Percentiles rank a stretch among this genome's conserved stretches.
These are phyloP conservation scores for Aspergillus steynii DNA, from an alignment of 495 filamentous ascomycete species.

Conservation along the genomic window DNA sequence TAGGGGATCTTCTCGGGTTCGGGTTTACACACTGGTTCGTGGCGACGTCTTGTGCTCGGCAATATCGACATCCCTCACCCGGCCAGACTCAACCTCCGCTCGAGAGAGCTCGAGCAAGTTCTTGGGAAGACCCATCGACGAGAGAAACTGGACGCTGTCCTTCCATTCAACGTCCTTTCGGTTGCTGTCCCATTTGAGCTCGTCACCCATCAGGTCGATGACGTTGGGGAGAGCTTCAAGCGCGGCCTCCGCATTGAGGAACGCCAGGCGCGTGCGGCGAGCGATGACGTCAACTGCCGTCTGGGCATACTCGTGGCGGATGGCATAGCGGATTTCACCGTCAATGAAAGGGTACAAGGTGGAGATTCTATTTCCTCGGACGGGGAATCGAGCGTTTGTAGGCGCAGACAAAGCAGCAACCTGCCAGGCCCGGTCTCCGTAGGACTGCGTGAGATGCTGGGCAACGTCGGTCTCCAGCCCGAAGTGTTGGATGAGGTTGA, in stretches of 20 bases:
- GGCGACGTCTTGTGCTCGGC: conserved; percentile 72
- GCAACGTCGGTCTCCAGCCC: conserved; percentile 95
- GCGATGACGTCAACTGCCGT: conserved; percentile 91
- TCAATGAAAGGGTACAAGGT: conserved; percentile 93
- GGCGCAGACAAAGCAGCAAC: conserved; percentile 83
- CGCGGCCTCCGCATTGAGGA: conserved; percentile 93
- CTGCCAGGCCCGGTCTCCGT: conserved; percentile 95
- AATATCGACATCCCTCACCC: conserved; percentile 67
- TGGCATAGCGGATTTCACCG: conserved; percentile 89
- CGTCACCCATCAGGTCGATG: conserved; percentile 91
- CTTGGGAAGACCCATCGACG: conserved; percentile 84
- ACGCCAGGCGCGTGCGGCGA: conserved; percentile 82
- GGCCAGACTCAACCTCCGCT: conserved; percentile 76
- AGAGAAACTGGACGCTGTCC: conserved; percentile 73
- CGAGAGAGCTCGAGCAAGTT: conserved; percentile 69
- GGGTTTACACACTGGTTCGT: conserved; percentile 59
- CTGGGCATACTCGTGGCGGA: conserved; percentile 90
- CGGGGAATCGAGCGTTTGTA: conserved; percentile 82
- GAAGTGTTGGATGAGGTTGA: conserved; percentile 97
- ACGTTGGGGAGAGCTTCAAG: conserved; percentile 85
- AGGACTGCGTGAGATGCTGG: conserved; percentile 83
- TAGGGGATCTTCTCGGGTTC: not conserved
- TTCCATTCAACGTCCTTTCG: conserved; percentile 85
- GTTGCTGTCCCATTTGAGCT: conserved; percentile 76
- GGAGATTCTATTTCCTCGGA: conserved; percentile 80